Base-by-base conservation (phyloP, 2,329 filamentous ascomycete genomes). In the Diaporthe longicolla region DNA sequence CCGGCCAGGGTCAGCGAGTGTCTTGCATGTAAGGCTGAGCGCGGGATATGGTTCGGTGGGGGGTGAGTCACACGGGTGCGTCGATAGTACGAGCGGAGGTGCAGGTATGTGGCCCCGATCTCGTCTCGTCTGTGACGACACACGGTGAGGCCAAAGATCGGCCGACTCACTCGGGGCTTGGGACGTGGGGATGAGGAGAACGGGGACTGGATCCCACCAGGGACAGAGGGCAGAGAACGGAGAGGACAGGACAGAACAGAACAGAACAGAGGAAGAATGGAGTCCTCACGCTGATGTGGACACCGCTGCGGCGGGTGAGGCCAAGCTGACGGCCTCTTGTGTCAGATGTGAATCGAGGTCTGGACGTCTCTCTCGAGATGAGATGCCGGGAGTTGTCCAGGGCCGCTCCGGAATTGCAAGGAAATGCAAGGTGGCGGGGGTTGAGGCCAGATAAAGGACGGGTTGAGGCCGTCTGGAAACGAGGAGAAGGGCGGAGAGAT, bases 1-100 rank as follows among this genome's bases (percentile, higher is more conserved):
- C 63, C 48, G 26, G 63, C 59, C 24, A 43, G 71, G 73, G 66
- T 75, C 73, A 76, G 75, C 73, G 54, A 58, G 37, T 73, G 73
- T 76, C 69, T 74, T 63, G 75, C 73, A 76, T 72, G 65, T 63
- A 74, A 74, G 69, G 73, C 63, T 76, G 73, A 75, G 75, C 65
- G 58, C 59, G 72, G 58, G 70, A 58, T 40, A 72, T 48, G 70
- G 52, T 63, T 71, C 58, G 63, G 71, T n/a, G 70, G 45, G 37
- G 59, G 43, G 63, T 74, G 73, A 75, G 73, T 75, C 73, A 75
- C 73, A 73, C 58, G 35, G 57, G 29, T 63, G 57, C 61, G 73
- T 71, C 45, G 66, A 54, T 71, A 55, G 72, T 71, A 35, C 32
- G 66, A 65, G 58, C 15, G 58, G 32, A 66, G 40, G 40, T 43